Base-by-base conservation (phyloP, 331 rosid species). In the Acacia pycnantha region DNA sequence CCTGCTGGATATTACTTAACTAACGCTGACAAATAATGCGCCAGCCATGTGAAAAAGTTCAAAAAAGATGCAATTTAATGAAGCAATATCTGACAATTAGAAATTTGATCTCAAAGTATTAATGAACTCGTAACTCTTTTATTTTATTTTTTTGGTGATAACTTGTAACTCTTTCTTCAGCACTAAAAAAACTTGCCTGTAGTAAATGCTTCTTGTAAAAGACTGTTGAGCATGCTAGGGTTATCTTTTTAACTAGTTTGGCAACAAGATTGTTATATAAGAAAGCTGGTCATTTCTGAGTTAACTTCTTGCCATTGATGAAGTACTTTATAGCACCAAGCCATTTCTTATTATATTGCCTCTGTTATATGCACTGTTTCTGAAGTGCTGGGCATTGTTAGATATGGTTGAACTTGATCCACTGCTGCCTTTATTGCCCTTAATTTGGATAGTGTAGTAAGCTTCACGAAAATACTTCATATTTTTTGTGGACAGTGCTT, bases 91-190 rank as follows among this genome's bases (percentile, higher is more conserved):
- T 1, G n/a, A 16, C 56, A 50, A 50, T 50, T 88, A 87, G 82
- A 86, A 84, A 43, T 43, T 70, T 8, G 84, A 82, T 86, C 79
- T 77, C 51, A 79, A 82, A 87, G 93, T 88, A 84, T 54, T 51
- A 8, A 70, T 62, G 74, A 16, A 70, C 41, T 37, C 2, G 7
- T 33, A 33, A 33, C 5, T 33, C 37, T 35, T 5, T 5, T 35
- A 4, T 35, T 5, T 5, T 35, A 4, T 35, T 35, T 35, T 35
- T 35, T 35, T 5, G 0, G 40, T 35, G 40, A 5, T 41, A 40
- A 40, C 29, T 78, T 26, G 2, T 22, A 43, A 58, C 62, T 53
- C 58, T 5, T 66, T 15, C 40, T 74, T 61, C 24, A 50, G 40
- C 68, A 18, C 51, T 11, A 22, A 46, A 56, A 70, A 64, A 43